A percentile compares a stretch with the other conserved stretches of the same genome.
Evolutionary conservation across 805 yeast genomes (phyloP).

Genomic region (Starmerella scarabaei): DNA sequence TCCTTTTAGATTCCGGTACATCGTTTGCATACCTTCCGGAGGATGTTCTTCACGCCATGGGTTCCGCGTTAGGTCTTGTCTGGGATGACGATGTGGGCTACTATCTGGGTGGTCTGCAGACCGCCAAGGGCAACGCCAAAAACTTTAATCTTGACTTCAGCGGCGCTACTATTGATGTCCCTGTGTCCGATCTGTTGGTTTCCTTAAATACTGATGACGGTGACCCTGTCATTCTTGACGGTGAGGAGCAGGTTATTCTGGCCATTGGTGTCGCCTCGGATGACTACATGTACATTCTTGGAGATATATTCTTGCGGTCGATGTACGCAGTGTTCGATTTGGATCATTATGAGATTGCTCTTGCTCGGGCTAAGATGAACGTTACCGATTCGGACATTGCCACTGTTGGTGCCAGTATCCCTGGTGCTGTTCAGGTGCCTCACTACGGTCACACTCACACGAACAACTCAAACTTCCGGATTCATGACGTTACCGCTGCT

Average conservation of each 20-base stretch:
- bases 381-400: constrained; percentile 15
- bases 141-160: constrained; percentile 28
- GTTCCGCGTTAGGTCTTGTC: constrained; percentile 29
- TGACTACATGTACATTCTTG: constrained; percentile 35
- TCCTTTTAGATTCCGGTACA: constrained; percentile 47
- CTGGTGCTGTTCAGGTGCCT: constrained; percentile 14
- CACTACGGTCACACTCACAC: constrained; percentile 11
- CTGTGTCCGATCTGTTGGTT: constrained; percentile 14
- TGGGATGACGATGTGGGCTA: constrained; percentile 31
- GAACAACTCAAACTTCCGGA: constrained; percentile 6
- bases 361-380: constrained; percentile 38
- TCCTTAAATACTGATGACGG: constrained; percentile 10
- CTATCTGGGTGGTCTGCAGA: constrained; percentile 22
- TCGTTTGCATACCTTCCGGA: constrained; percentile 39
- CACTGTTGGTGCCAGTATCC: constrained; percentile 13
- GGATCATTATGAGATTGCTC: constrained; percentile 42
- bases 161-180: constrained; percentile 20
- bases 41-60: constrained; percentile 22
- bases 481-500: constrained; percentile 4
- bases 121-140: constrained; percentile 22
- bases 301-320: constrained; percentile 52
- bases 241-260: constrained; percentile 20
- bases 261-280: constrained; percentile 23
- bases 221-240: constrained; percentile 26
- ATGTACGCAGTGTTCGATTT: constrained; percentile 64